Percentiles rank a stretch among this genome's conserved stretches.
Evolutionary conservation across 1,284 basidiomycete species (phyloP).

Genomic region (Ganoderma sp.): DNA sequence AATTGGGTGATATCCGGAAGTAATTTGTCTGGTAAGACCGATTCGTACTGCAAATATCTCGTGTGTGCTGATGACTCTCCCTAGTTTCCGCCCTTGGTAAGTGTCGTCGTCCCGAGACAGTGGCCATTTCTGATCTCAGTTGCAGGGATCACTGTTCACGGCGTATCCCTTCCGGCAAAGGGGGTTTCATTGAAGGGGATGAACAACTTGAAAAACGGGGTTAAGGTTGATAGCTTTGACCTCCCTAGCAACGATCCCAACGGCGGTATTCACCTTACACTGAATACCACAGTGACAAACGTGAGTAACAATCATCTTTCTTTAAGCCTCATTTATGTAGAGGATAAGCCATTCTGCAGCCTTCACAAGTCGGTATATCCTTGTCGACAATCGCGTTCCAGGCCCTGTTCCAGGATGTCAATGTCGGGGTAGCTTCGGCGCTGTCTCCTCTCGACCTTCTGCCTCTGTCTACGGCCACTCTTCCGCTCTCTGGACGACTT

Average conservation of each 20-base stretch:
- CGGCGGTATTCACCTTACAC: constrained; percentile 74
- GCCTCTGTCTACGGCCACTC: constrained; percentile 58
- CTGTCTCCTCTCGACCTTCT: constrained; percentile 57
- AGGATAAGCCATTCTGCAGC: constrained; percentile 44
- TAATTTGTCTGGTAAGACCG: constrained; percentile 55
- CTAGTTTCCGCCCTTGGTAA: constrained; percentile 60
- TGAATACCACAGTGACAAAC: constrained; percentile 68
- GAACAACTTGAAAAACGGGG: constrained; percentile 70
- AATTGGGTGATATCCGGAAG: constrained; percentile 75
- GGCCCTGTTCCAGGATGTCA: constrained; percentile 57
- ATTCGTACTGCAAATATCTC: too few relatives aligned
- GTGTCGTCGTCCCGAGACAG: neutral
- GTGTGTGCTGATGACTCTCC: neutral
- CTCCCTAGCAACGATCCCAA: constrained; percentile 74
- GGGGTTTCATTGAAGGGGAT: constrained; percentile 73
- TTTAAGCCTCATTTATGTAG: constrained; percentile 3
- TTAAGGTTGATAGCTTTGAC: constrained; percentile 74
- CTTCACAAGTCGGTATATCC: constrained; percentile 79
- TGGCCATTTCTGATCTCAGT: constrained; percentile 31
- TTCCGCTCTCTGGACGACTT: constrained; percentile 69
- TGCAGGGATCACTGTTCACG: constrained; percentile 64
- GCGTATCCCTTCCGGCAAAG: constrained; percentile 62
- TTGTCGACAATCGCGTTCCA: constrained; percentile 69
- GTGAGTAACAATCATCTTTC: constrained; percentile 42
- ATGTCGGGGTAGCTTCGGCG: constrained; percentile 67